Percentiles rank a stretch among this genome's conserved stretches.
These are phyloP conservation scores for Tuber microsphaerosporum DNA, from an alignment of 495 filamentous ascomycete species.

Conservation along the genomic window DNA sequence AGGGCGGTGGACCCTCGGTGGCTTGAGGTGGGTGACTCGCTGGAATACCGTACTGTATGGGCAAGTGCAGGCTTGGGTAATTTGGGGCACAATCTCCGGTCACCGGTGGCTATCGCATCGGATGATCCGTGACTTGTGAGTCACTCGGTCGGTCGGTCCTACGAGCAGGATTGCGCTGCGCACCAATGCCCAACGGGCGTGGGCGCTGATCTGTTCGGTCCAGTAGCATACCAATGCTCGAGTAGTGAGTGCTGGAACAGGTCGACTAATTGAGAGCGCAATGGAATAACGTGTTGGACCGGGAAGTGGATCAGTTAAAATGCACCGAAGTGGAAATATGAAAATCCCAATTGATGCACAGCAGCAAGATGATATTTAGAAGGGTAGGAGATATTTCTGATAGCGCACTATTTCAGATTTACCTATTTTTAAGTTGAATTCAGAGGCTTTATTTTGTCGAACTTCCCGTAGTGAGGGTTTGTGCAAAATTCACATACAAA, in stretches of 20 bases:
- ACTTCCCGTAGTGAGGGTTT: too few species aligned
- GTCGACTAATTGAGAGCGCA: neutral
- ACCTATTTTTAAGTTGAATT: too few species aligned
- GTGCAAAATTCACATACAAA: too few species aligned
- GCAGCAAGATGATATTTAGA: too few species aligned
- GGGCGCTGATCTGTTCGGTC: neutral
- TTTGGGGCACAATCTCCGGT: neutral
- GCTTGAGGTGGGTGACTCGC: neutral
- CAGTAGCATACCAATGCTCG: neutral
- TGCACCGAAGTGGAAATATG: too few species aligned
- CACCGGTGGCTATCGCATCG: neutral
- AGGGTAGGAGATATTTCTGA: too few species aligned
- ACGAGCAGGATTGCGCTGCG: neutral
- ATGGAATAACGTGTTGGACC: too few species aligned
- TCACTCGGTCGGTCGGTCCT: neutral
- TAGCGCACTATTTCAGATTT: too few species aligned
- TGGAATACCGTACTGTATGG: too few species aligned
- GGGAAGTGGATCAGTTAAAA: too few species aligned
- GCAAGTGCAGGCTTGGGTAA: neutral
- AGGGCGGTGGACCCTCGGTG: neutral
- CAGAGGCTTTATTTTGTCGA: too few species aligned
- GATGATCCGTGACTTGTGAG: neutral
- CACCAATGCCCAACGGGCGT: neutral
- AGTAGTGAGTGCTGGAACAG: neutral
- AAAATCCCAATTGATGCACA: too few species aligned